Percentiles rank a stretch among this genome's conserved stretches.
Evolutionary conservation across 2,329 filamentous ascomycete genomes (phyloP).

Genomic region (Tolypocladium album): DNA sequence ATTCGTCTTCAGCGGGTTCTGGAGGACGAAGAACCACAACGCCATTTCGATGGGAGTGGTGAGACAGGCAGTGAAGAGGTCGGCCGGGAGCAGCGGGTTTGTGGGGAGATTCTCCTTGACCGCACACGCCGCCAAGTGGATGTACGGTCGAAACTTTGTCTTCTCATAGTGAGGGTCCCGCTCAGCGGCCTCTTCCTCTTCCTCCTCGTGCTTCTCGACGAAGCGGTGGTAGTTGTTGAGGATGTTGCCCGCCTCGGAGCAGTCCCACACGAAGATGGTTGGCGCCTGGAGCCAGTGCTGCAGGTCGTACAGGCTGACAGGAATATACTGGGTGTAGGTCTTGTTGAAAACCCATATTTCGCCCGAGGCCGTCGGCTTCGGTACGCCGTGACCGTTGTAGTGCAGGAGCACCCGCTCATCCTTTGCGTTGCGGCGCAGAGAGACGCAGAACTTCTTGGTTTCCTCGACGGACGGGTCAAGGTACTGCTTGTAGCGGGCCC

Average conservation of each 20-base stretch:
- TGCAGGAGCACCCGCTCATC: slow-evolving; percentile 95
- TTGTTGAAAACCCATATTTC: slow-evolving; percentile 99
- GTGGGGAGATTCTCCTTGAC: slow-evolving; percentile 89
- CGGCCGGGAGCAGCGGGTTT: slow-evolving; percentile 84
- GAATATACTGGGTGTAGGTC: slow-evolving; percentile 97
- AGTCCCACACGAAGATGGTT: slow-evolving; percentile 95
- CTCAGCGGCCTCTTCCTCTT: slow-evolving; percentile 66
- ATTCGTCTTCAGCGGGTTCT: slow-evolving; percentile 64
- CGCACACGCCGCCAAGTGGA: slow-evolving; percentile 85
- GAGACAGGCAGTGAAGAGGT: slow-evolving; percentile 90
- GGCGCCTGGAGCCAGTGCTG: slow-evolving; percentile 94
- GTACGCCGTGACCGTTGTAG: slow-evolving; percentile 96
- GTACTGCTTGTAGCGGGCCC: slow-evolving; percentile 96
- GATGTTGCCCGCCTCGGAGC: slow-evolving; percentile 92
- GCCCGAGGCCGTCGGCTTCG: slow-evolving; percentile 86
- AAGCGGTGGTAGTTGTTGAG: slow-evolving; percentile 90
- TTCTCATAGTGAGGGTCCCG: slow-evolving; percentile 78
- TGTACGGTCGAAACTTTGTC: slow-evolving; percentile 58
- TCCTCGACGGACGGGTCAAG: slow-evolving; percentile 95
- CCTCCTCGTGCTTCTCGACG: slow-evolving; percentile 86
- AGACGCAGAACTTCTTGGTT: slow-evolving; percentile 91
- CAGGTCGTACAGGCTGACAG: slow-evolving; percentile 87
- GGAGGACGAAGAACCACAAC: slow-evolving; percentile 87
- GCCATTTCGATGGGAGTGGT: slow-evolving; percentile 98
- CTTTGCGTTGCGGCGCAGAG: slow-evolving; percentile 81